A percentile compares a stretch with the other conserved stretches of the same genome.
These are phyloP conservation scores for Fusarium sterilihyphosum DNA, from an alignment of 2,329 filamentous ascomycete genomes.

Conservation along the genomic window DNA sequence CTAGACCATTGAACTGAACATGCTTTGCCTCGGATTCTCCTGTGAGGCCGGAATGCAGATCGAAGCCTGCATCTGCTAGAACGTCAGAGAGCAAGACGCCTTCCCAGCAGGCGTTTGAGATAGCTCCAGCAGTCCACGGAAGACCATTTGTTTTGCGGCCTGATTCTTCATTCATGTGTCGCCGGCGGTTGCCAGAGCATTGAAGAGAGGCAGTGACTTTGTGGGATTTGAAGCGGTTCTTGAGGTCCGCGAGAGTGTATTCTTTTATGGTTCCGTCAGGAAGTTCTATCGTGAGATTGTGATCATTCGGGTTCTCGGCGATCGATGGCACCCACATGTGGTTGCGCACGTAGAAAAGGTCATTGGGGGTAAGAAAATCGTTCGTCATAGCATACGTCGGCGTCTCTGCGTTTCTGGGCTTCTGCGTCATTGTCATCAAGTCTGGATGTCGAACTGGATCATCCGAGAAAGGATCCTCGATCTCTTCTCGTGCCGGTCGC, in stretches of 20 bases:
- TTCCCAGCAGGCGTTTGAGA: slow-evolving; percentile 69
- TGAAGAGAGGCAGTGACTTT: slow-evolving; percentile 66
- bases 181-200: slow-evolving; percentile 69
- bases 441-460: slow-evolving; percentile 63
- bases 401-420: slow-evolving; percentile 71
- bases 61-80: slow-evolving; percentile 64
- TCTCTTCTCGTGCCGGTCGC: slow-evolving; percentile 59
- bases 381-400: slow-evolving; percentile 58
- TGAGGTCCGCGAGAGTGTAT: slow-evolving; percentile 66
- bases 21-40: slow-evolving; percentile 56
- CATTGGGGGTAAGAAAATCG: slow-evolving; percentile 64
- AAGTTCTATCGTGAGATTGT: slow-evolving; percentile 64
- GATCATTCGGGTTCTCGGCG: slow-evolving; percentile 48
- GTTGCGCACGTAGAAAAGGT: slow-evolving; percentile 69
- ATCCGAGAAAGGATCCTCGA: slow-evolving; percentile 69
- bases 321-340: slow-evolving; percentile 71
- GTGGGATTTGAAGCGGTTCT: slow-evolving; percentile 59
- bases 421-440: slow-evolving; percentile 61
- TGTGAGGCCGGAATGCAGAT: slow-evolving; percentile 49
- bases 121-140: slow-evolving; percentile 68
- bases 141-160: slow-evolving; percentile 63
- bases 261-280: slow-evolving; percentile 61
- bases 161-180: slow-evolving; percentile 64
- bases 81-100: slow-evolving; percentile 66
- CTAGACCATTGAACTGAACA: slow-evolving; percentile 67